Evolutionary conservation across 78 protist genomes (phyloP).

Genomic region (Paulinella micropora): DNA sequence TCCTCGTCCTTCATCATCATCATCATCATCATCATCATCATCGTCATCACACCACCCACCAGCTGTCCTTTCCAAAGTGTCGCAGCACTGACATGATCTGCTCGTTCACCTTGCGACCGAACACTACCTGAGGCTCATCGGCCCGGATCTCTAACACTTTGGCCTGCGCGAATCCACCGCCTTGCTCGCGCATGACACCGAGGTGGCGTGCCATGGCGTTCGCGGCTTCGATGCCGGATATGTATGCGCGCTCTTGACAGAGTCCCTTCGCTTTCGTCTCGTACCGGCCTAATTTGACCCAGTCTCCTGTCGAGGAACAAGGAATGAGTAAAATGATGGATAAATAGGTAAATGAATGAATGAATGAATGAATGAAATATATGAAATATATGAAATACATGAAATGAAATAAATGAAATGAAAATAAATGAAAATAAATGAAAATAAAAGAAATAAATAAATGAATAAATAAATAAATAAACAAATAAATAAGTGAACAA

Average conservation of each 20-base stretch:
- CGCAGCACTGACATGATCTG: not conserved
- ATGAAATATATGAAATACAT: no score
- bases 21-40: no score
- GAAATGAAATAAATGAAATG: no score
- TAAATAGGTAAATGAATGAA: no score
- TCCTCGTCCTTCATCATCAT: no score
- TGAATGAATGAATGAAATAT: no score
- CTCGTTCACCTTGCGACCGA: not conserved
- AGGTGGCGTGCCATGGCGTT: slow-evolving; percentile 12
- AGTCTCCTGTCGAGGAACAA: slow-evolving; percentile 21
- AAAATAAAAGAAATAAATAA: no score
- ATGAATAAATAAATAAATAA: no score
- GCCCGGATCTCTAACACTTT: not conserved
- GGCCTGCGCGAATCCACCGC: no score
- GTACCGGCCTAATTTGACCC: slow-evolving; percentile 23
- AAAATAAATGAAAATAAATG: no score
- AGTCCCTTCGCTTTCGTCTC: slow-evolving; percentile 26
- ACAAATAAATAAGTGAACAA: no score
- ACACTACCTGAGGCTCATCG: slow-evolving; percentile 23
- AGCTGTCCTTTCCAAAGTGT: not conserved
- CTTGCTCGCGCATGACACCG: not conserved
- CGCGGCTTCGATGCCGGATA: slow-evolving; percentile 19
- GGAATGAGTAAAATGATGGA: no score
- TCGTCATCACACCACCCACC: slow-evolving; percentile 18
- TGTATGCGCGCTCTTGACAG: slow-evolving; percentile 30